Evolutionary conservation across 2,329 filamentous ascomycete genomes (phyloP).

Genomic region (Beauveria scarabaeidicola): DNA sequence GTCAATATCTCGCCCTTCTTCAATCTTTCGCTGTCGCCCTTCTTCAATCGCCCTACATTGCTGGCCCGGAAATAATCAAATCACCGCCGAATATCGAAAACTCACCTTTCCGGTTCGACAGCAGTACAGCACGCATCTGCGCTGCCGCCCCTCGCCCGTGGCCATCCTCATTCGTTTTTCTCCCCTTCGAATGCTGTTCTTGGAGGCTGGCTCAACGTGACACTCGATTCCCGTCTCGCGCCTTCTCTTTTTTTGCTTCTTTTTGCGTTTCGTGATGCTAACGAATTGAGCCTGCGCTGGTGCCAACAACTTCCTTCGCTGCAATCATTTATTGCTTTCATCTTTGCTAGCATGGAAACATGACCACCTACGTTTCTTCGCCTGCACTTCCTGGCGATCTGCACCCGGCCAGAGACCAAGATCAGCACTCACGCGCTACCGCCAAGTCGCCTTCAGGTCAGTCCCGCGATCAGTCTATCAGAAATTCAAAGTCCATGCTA

Average conservation of each 20-base stretch:
- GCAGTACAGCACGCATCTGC: neutral
- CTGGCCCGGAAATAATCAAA: neutral
- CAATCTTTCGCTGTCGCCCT: neutral
- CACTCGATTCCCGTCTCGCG: neutral
- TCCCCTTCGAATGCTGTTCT: neutral
- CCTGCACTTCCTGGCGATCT: slow-evolving; percentile 3
- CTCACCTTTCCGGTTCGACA: neutral
- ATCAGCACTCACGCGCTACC: neutral
- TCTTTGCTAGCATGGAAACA: slow-evolving; percentile 7
- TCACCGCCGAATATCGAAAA: neutral
- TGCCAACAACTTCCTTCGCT: neutral
- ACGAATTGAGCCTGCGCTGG: neutral
- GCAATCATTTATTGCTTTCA: neutral
- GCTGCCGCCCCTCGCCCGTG: neutral
- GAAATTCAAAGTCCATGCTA: neutral
- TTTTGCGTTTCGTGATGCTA: neutral
- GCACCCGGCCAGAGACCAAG: neutral
- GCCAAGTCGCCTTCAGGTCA: neutral
- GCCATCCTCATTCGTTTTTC: neutral
- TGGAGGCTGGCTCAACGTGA: neutral
- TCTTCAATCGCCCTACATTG: neutral
- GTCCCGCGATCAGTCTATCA: neutral
- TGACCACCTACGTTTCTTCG: slow-evolving; percentile 9
- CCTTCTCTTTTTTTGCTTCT: neutral
- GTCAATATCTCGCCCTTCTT: neutral